Conservation (phyloP, 2,329 filamentous ascomycete species). For the Venturia pyrina region DNA sequence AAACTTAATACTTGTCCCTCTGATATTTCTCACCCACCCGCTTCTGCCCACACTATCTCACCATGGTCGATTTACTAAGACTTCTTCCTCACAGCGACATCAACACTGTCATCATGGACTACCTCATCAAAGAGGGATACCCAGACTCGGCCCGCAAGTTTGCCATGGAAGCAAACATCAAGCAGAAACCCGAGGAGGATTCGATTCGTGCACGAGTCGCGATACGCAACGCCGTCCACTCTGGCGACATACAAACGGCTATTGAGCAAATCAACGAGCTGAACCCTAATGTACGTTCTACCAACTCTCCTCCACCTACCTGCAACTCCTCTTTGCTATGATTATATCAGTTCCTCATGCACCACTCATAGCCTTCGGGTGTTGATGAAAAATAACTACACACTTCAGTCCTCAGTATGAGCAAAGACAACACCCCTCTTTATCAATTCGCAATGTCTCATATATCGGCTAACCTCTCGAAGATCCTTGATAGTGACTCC, state of each 20-base stretch:
- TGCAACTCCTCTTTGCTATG: slow-evolving; percentile 41
- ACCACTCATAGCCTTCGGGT: slow-evolving; percentile 95
- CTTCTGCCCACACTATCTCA: neutral
- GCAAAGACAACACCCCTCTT: slow-evolving; percentile 27
- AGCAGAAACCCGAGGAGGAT: slow-evolving; percentile 59
- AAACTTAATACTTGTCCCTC: slow-evolving; percentile 70
- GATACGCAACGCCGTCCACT: slow-evolving; percentile 77
- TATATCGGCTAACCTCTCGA: neutral
- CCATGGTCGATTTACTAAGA: slow-evolving; percentile 3
- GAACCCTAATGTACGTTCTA: slow-evolving; percentile 72
- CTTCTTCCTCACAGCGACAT: slow-evolving; percentile 59
- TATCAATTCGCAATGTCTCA: neutral
- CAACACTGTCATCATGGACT: slow-evolving; percentile 91
- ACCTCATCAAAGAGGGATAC: slow-evolving; percentile 92
- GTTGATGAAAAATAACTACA: slow-evolving; percentile 76
- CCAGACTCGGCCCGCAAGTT: slow-evolving; percentile 88
- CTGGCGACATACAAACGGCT: slow-evolving; percentile 73
- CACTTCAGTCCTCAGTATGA: slow-evolving; percentile 86
- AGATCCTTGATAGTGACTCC: slow-evolving; percentile 82
- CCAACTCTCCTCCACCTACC: slow-evolving; percentile 11
- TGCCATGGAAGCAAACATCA: slow-evolving; percentile 83
- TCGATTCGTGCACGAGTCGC: slow-evolving; percentile 69
- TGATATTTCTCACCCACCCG: slow-evolving; percentile 33
- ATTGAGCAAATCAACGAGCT: slow-evolving; percentile 83
- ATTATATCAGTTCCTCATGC: slow-evolving; percentile 98